Percentiles rank a stretch among this genome's conserved stretches.
phyloP scores from a whole-genome alignment of 768 basidiomycete genomes.

The Kondoa subrosea region DNA sequence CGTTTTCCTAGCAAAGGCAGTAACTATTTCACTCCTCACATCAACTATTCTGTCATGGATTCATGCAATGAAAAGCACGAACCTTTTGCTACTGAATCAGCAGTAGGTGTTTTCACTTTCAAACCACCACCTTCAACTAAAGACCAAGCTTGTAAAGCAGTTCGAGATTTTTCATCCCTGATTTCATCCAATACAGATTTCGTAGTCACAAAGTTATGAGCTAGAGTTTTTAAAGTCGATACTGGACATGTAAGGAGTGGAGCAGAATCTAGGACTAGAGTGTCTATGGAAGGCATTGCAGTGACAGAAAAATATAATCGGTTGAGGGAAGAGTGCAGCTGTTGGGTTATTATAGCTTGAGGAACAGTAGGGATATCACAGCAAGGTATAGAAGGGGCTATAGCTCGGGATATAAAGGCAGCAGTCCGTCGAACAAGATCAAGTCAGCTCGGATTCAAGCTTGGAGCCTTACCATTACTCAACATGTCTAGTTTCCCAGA shows the following conservation, averaged over 20 bases:
- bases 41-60: constrained; percentile 5
- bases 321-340: too few species aligned
- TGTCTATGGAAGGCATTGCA: constrained; percentile 11
- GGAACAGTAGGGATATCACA: background rate
- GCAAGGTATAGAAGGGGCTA: background rate
- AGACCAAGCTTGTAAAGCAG: constrained; percentile 48
- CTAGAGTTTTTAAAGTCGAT: constrained; percentile 64
- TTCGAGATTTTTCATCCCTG: constrained; percentile 73
- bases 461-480: too few species aligned
- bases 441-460: too few species aligned
- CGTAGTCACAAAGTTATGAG: constrained; percentile 67
- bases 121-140: constrained; percentile 38
- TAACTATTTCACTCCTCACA: constrained; percentile 44
- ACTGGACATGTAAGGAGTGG: constrained; percentile 46
- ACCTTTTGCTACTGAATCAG: constrained; percentile 41
- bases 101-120: constrained; percentile 28
- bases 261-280: constrained; percentile 78
- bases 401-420: background rate
- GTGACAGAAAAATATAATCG: too few species aligned
- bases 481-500: background rate
- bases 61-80: constrained; percentile 37
- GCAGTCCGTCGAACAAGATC: too few species aligned
- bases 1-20: constrained; percentile 80
- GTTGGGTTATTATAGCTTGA: background rate
- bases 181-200: constrained; percentile 81